A percentile compares a stretch with the other conserved stretches of the same genome.
Evolutionary conservation across 23 red algal species (phyloP).

Genomic region (Chondrus crispus): DNA sequence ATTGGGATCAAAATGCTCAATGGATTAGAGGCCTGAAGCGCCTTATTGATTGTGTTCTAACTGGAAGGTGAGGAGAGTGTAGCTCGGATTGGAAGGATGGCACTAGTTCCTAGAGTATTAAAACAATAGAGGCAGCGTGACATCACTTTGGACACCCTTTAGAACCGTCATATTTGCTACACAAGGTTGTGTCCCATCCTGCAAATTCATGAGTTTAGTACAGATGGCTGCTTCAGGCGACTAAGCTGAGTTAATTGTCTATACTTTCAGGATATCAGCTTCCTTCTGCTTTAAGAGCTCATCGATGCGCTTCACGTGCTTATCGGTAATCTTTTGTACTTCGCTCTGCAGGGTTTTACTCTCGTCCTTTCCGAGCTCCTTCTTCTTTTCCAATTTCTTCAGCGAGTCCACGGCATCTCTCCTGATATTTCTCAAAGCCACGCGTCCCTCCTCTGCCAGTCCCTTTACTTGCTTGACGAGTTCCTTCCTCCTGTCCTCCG

Average conservation of each 20-base stretch:
- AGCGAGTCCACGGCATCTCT: slow-evolving; percentile 80
- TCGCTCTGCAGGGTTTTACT: slow-evolving; percentile 86
- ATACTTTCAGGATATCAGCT: slow-evolving; percentile 94
- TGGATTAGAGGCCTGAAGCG: slow-evolving; percentile 75
- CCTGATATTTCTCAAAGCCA: slow-evolving; percentile 93
- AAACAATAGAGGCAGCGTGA: too few species aligned
- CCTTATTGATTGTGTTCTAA: slow-evolving; percentile 62
- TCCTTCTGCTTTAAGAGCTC: slow-evolving; percentile 84
- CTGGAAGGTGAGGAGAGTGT: slow-evolving; percentile 45
- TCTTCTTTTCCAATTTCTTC: slow-evolving; percentile 95
- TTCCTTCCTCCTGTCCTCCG: slow-evolving; percentile 88
- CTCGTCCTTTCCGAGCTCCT: slow-evolving; percentile 88
- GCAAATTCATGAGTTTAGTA: too few species aligned
- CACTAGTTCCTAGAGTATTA: too few species aligned
- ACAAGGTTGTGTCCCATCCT: too few species aligned
- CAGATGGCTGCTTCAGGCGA: too few species aligned
- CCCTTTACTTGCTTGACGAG: slow-evolving; percentile 87
- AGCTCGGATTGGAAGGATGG: too few species aligned
- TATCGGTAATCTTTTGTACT: slow-evolving; percentile 88
- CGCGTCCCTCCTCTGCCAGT: slow-evolving; percentile 91
- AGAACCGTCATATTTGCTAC: too few species aligned
- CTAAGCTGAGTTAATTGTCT: too few species aligned
- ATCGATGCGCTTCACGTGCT: slow-evolving; percentile 83
- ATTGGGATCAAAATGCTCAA: slow-evolving; percentile 68
- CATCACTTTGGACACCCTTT: too few species aligned